Base-by-base conservation (phyloP, 2,329 filamentous ascomycete species). In the Peltaster fructicola region DNA sequence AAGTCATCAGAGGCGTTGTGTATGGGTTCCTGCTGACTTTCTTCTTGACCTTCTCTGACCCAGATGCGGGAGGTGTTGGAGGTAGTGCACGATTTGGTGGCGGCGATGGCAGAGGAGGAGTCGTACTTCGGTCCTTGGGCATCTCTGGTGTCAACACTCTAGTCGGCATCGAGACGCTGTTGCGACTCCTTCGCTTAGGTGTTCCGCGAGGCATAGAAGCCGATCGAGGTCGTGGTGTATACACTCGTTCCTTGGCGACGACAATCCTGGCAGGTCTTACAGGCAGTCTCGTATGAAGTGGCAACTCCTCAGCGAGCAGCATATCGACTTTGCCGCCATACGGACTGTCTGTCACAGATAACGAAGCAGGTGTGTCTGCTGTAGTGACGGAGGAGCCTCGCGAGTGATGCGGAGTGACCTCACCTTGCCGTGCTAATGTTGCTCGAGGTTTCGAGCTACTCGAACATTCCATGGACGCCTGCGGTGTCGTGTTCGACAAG, bases 281-380 rank as follows among this genome's bases (percentile, higher is more conserved):
- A 9, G 31, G 27, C 1, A 31, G 32, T 20, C 37, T 41, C 3
- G 38, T 33, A 24, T 39, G 33, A 8, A 45, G 26, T 2, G 44
- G 44, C 9, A 43, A 36, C 22, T 48, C 37, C 27, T 51, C 48
- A 3, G 47, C 47, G 3, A 49, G 40, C 6, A 46, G 39, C 40
- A 45, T 45, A n/a, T n/a, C n/a, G n/a, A n/a, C n/a, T n/a, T n/a
- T n/a, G n/a, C n/a, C n/a, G n/a, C n/a, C n/a, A n/a, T n/a, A n/a
- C n/a, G n/a, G n/a, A n/a, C n/a, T n/a, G n/a, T n/a, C n/a, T n/a
- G n/a, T n/a, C n/a, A n/a, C n/a, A n/a, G n/a, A n/a, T n/a, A n/a
- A n/a, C n/a, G n/a, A n/a, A n/a, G n/a, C n/a, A n/a, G n/a, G n/a
- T n/a, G n/a, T n/a, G n/a, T n/a, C n/a, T n/a, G n/a, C n/a, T n/a